Evolutionary conservation across 257 asterid genomes (phyloP).

Genomic region (Gentiana macrophylla): DNA sequence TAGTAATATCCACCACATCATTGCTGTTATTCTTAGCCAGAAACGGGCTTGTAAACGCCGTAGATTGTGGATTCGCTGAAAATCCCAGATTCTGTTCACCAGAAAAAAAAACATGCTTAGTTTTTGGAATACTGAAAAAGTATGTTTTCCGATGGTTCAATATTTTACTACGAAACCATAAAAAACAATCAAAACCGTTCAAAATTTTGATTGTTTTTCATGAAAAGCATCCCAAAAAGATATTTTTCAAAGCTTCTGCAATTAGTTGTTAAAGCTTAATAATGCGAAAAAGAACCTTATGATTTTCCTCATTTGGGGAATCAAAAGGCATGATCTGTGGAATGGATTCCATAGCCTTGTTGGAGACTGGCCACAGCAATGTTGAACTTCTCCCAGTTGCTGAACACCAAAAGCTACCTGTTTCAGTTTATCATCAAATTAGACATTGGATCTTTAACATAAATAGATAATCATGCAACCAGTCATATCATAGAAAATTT

Average conservation of each 20-base stretch:
- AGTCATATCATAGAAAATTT: background rate
- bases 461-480: background rate
- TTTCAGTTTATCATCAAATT: constrained; percentile 2
- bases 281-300: constrained; percentile 36
- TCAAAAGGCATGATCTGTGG: constrained; percentile 44
- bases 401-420: constrained; percentile 18
- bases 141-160: background rate
- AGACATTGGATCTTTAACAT: background rate
- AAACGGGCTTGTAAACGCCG: constrained; percentile 19
- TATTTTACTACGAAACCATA: background rate
- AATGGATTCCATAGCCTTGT: constrained; percentile 20
- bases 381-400: constrained; percentile 38
- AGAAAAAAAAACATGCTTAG: background rate
- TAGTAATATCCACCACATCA: constrained; percentile 60
- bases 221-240: background rate
- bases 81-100: constrained; percentile 25
- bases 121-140: no score
- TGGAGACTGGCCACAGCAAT: constrained; percentile 60
- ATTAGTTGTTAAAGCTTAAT: constrained; percentile 25
- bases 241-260: constrained; percentile 18
- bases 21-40: constrained; percentile 25
- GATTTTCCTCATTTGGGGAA: constrained; percentile 29
- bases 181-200: background rate
- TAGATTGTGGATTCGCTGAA: constrained; percentile 23
- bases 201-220: no score